Evolutionary conservation across 2,329 filamentous ascomycete genomes (phyloP).

Genomic region (Talaromyces funiculosus): DNA sequence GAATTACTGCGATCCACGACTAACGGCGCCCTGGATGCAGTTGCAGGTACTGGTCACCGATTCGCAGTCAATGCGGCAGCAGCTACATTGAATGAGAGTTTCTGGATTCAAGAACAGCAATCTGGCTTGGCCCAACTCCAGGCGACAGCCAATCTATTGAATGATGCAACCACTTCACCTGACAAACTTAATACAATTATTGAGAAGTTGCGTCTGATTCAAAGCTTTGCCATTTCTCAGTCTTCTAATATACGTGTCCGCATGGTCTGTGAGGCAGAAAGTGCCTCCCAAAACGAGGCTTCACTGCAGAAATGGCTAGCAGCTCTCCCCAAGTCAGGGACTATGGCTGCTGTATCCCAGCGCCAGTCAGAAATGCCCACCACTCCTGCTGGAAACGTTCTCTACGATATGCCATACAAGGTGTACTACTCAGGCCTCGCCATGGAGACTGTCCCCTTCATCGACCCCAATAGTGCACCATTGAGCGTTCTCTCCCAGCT

Average conservation of each 20-base stretch:
- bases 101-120: conserved; percentile 75
- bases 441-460: conserved; percentile 78
- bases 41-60: conserved; percentile 82
- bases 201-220: conserved; percentile 76
- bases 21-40: conserved; percentile 83
- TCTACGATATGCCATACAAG: conserved; percentile 93
- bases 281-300: conserved; percentile 61
- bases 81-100: conserved; percentile 66
- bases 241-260: conserved; percentile 67
- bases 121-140: conserved; percentile 86
- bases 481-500: conserved; percentile 86
- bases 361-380: conserved; percentile 26
- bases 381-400: conserved; percentile 56
- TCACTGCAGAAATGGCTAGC: conserved; percentile 67
- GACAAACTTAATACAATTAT: conserved; percentile 71
- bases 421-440: conserved; percentile 89
- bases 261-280: conserved; percentile 77
- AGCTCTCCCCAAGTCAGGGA: conserved; percentile 47
- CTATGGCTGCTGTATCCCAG: conserved; percentile 30
- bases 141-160: conserved; percentile 66
- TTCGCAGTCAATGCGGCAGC: conserved; percentile 82
- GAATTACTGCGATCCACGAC: conserved; percentile 82
- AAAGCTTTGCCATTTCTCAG: conserved; percentile 67
- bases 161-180: conserved; percentile 61
- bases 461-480: conserved; percentile 65